A percentile compares a stretch with the other conserved stretches of the same genome.
Evolutionary conservation across 2,329 filamentous ascomycete species (phyloP).

Genomic region (Acrocalymma vagum): DNA sequence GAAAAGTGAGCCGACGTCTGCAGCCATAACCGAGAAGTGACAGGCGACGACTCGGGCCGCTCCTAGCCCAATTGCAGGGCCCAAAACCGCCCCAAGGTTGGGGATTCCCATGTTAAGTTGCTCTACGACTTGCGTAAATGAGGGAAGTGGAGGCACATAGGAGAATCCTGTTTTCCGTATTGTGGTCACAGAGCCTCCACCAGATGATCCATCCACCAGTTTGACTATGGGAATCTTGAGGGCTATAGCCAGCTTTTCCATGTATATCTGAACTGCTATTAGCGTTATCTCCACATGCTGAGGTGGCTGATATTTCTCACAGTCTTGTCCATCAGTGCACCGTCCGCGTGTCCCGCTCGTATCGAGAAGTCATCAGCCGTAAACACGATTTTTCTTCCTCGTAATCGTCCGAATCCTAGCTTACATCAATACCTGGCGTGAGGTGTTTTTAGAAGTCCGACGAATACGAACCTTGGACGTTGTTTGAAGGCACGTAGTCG

Average conservation of each 20-base stretch:
- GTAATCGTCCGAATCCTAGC: constrained; percentile 58
- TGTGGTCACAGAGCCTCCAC: constrained; percentile 69
- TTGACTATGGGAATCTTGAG: constrained; percentile 69
- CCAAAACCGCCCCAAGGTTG: constrained; percentile 69
- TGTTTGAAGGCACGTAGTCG: constrained; percentile 67
- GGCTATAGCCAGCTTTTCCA: constrained; percentile 68
- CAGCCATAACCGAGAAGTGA: constrained; percentile 73
- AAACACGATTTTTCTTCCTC: constrained; percentile 64
- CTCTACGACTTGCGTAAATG: constrained; percentile 62
- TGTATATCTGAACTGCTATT: constrained; percentile 55
- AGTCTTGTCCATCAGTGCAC: constrained; percentile 66
- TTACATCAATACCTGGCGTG: constrained; percentile 7
- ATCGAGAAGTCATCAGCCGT: constrained; percentile 72
- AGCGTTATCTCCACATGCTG: constrained; percentile 6
- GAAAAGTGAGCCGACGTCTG: constrained; percentile 68
- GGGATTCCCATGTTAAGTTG: constrained; percentile 71
- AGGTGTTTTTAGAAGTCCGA: not conserved
- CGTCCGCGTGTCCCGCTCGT: constrained; percentile 70
- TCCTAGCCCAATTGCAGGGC: constrained; percentile 70
- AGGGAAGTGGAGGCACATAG: constrained; percentile 66
- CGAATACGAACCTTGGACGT: constrained; percentile 60
- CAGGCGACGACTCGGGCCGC: constrained; percentile 68
- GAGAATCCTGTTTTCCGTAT: constrained; percentile 65
- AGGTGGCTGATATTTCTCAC: constrained; percentile 16
- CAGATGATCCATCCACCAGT: constrained; percentile 70